Percentiles rank a stretch among this genome's conserved stretches.
Conservation (phyloP, 1,139 yeast species). For the Saccharomycopsis hybrid region DNA sequence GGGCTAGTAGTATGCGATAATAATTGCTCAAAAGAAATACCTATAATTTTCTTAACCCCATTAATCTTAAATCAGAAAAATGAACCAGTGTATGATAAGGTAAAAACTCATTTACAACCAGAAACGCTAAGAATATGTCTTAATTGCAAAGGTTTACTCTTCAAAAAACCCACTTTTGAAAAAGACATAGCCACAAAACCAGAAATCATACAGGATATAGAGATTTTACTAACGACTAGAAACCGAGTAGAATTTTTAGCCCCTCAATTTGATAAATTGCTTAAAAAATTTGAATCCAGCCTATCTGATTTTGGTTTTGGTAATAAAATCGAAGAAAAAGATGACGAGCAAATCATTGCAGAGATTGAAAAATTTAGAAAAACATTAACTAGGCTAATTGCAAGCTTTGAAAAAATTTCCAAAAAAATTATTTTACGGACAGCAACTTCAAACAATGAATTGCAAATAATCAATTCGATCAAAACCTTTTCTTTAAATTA, state of each 20-base stretch:
- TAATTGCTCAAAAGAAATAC: constrained; percentile 69
- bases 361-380: constrained; percentile 14
- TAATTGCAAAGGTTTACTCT: constrained; percentile 57
- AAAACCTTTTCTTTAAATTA: constrained; percentile 5
- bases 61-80: constrained; percentile 25
- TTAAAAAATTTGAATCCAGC: constrained; percentile 8
- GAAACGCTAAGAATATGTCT: constrained; percentile 52
- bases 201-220: constrained; percentile 31
- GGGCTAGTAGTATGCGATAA: constrained; percentile 80
- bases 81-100: not conserved
- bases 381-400: constrained; percentile 20
- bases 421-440: constrained; percentile 11
- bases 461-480: constrained; percentile 3
- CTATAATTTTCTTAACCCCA: constrained; percentile 43
- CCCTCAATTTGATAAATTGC: constrained; percentile 29
- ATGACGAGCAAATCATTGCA: no score
- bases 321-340: no score
- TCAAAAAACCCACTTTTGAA: constrained; percentile 48
- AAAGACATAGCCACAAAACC: constrained; percentile 30
- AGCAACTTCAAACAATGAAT: not conserved
- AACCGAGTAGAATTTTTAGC: constrained; percentile 32
- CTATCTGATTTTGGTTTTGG: no score
- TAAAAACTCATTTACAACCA: not conserved
- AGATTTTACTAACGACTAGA: constrained; percentile 33
- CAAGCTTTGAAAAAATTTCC: constrained; percentile 22